Percentiles rank a stretch among this genome's conserved stretches.
These are phyloP conservation scores for Hemerocallis citrina DNA, from an alignment of 106 monocot species.

Conservation along the genomic window DNA sequence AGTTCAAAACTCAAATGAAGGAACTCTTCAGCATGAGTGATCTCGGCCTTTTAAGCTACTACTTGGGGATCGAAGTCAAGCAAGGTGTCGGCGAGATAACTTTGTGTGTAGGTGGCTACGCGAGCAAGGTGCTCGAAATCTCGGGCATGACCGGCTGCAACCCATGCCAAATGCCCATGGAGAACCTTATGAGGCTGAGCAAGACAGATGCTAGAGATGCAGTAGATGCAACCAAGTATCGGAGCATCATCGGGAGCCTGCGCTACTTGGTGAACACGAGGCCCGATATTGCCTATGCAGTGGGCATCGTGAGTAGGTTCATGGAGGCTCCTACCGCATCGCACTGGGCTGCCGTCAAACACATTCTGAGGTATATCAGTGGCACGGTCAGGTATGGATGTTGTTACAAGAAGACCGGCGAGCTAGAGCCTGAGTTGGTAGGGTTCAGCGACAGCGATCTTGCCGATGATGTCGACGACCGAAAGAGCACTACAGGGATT, in stretches of 20 bases:
- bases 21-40: too few relatives aligned
- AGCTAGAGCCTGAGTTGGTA: not conserved
- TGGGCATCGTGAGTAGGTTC: not conserved
- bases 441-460: not conserved
- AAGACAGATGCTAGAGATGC: too few relatives aligned
- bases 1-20: conserved; percentile 14
- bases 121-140: not conserved
- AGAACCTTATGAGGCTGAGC: not conserved
- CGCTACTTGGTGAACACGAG: not conserved
- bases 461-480: not conserved
- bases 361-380: not conserved
- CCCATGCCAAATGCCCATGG: not conserved
- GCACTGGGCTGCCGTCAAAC: not conserved
- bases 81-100: not conserved
- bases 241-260: conserved; percentile 1
- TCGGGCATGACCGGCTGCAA: conserved; percentile 6
- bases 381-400: not conserved
- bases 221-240: conserved; percentile 5
- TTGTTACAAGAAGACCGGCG: not conserved
- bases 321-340: not conserved
- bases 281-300: too few relatives aligned
- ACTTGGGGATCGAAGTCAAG: conserved; percentile 11
- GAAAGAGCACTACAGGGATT: conserved; percentile 1
- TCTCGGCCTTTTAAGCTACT: too few relatives aligned
- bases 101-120: conserved; percentile 1